Percentiles rank a stretch among this genome's conserved stretches.
Conservation (phyloP, 345 rosid species). For the Erodium maritimum region DNA sequence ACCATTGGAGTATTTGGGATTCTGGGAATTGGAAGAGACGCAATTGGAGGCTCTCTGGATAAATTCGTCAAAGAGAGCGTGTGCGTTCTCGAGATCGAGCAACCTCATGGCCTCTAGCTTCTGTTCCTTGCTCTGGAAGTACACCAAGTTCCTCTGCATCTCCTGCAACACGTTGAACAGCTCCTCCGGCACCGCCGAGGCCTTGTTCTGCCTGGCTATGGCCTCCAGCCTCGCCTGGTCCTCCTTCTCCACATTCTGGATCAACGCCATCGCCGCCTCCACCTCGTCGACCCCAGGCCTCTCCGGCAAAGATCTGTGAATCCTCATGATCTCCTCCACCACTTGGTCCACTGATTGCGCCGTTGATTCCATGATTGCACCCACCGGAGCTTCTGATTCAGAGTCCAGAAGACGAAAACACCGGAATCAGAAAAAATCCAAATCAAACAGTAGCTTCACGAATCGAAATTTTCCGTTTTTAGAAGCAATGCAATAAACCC, state of each 20-base stretch:
- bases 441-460: background rate
- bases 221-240: slow-evolving; percentile 55
- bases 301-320: slow-evolving; percentile 66
- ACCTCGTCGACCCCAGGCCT: slow-evolving; percentile 73
- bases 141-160: slow-evolving; percentile 51
- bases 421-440: background rate
- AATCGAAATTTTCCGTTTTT: too few species aligned
- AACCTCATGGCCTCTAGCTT: slow-evolving; percentile 56
- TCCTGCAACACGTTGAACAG: slow-evolving; percentile 54
- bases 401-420: slow-evolving; percentile 5
- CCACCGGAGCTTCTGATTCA: slow-evolving; percentile 31
- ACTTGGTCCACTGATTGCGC: slow-evolving; percentile 39
- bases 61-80: slow-evolving; percentile 56
- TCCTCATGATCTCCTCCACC: slow-evolving; percentile 76
- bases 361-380: too few species aligned
- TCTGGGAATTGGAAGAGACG: slow-evolving; percentile 23
- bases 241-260: slow-evolving; percentile 66
- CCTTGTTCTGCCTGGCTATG: slow-evolving; percentile 38
- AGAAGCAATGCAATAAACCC: background rate
- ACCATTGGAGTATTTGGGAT: slow-evolving; percentile 17
- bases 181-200: slow-evolving; percentile 51
- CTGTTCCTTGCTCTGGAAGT: slow-evolving; percentile 56
- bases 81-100: slow-evolving; percentile 71
- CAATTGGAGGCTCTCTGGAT: slow-evolving; percentile 81
- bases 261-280: slow-evolving; percentile 56